phyloP scores from a whole-genome alignment of 805 yeast species.

The Kuraishia cidri region DNA sequence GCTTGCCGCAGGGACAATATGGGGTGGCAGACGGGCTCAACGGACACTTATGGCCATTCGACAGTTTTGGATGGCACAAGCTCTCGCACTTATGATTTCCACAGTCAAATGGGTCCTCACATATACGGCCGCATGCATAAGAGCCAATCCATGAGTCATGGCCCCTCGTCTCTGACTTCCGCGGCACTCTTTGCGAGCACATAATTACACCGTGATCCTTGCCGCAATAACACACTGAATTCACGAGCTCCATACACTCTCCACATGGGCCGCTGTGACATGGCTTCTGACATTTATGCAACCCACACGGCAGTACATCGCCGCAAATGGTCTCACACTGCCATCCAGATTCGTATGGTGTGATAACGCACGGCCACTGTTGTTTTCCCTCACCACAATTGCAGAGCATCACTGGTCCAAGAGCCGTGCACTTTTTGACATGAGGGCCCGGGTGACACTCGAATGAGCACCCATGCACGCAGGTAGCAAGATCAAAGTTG shows the following conservation, averaged over 20 bases:
- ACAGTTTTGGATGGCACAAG: conserved; percentile 42
- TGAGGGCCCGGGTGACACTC: conserved; percentile 91
- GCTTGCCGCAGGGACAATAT: conserved; percentile 78
- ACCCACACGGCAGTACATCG: conserved; percentile 58
- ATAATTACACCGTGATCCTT: conserved; percentile 28
- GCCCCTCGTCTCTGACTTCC: conserved; percentile 13
- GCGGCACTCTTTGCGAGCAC: conserved; percentile 35
- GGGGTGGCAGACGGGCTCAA: conserved; percentile 48
- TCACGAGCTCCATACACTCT: conserved; percentile 42
- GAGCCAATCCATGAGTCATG: conserved; percentile 38
- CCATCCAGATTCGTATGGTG: conserved; percentile 65
- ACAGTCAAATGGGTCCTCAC: conserved; percentile 52
- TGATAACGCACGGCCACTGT: conserved; percentile 67
- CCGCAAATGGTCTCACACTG: conserved; percentile 54
- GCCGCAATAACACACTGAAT: conserved; percentile 72
- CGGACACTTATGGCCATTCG: conserved; percentile 38
- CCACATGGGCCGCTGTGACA: conserved; percentile 90
- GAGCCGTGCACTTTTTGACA: conserved; percentile 62
- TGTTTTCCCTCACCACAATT: conserved; percentile 60
- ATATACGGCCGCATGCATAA: conserved; percentile 33
- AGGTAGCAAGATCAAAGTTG: conserved; percentile 38
- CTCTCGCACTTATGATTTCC: conserved; percentile 42
- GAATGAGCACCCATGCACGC: conserved; percentile 69
- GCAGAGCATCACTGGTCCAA: conserved; percentile 65
- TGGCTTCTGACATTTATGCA: conserved; percentile 49